Percentiles rank a stretch among this genome's conserved stretches.
Conservation (phyloP, 345 rosid species). For the Euphorbia peplus region DNA sequence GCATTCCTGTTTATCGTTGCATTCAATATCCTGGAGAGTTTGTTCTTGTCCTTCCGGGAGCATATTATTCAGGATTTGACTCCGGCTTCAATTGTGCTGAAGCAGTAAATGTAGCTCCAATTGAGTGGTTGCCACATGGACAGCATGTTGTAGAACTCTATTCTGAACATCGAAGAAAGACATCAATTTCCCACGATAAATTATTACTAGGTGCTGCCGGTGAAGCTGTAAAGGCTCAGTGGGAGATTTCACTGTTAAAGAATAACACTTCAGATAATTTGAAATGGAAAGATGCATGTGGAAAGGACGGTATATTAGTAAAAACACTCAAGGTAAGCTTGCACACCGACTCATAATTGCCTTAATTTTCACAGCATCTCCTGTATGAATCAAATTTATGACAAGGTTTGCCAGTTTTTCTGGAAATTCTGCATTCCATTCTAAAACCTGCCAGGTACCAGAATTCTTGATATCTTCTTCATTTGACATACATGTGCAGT, state of each 20-base stretch:
- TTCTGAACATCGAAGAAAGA: conserved; percentile 41
- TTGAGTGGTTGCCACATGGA: conserved; percentile 75
- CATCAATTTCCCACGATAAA: conserved; percentile 60
- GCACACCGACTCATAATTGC: background rate
- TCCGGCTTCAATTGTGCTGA: conserved; percentile 71
- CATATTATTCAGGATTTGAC: conserved; percentile 54
- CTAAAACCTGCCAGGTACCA: conserved; percentile 2
- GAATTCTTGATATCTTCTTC: background rate
- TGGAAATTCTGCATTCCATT: background rate
- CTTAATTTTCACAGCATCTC: background rate
- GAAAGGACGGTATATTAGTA: conserved; percentile 51
- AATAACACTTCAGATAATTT: conserved; percentile 36
- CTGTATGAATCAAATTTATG: conserved; percentile 1
- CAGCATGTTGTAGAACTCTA: conserved; percentile 49
- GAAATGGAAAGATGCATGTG: conserved; percentile 50
- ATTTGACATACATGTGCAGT: conserved; percentile 30
- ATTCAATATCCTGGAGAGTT: conserved; percentile 70
- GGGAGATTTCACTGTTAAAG: conserved; percentile 41
- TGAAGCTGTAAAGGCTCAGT: conserved; percentile 54
- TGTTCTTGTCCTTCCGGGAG: conserved; percentile 63
- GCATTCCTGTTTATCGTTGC: conserved; percentile 58
- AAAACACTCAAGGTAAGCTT: conserved; percentile 56
- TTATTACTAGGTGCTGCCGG: conserved; percentile 55
- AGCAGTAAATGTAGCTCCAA: conserved; percentile 59
- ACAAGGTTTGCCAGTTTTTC: no score